Conservation (phyloP, 192 early-diverging fungal genomes). For the Mortierella alpina region DNA sequence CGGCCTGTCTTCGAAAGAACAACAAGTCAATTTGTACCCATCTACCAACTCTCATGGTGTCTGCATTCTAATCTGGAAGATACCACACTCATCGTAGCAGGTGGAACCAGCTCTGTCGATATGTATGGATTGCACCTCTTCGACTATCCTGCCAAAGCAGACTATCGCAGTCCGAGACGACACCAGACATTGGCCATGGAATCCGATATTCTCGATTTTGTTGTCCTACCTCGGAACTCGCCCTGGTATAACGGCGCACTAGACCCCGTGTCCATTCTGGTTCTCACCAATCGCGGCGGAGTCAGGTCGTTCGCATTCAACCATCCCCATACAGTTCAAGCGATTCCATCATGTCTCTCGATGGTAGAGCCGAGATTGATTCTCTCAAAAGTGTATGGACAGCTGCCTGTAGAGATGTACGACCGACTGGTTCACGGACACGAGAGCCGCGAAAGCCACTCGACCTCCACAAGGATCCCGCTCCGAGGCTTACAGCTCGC, state of each 20-base stretch:
- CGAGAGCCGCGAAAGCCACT: background rate
- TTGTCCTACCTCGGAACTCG: conserved; percentile 46
- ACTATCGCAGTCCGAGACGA: conserved; percentile 43
- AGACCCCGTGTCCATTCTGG: conserved; percentile 53
- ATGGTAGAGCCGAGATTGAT: conserved; percentile 50
- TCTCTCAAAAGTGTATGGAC: conserved; percentile 41
- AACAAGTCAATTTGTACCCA: conserved; percentile 43
- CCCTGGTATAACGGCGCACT: conserved; percentile 50
- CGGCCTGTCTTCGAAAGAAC: conserved; percentile 19
- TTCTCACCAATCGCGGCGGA: conserved; percentile 49
- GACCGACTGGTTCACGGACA: conserved; percentile 27
- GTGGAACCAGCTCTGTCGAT: conserved; percentile 52
- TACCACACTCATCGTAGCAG: conserved; percentile 56
- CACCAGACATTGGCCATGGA: conserved; percentile 53
- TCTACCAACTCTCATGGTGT: conserved; percentile 62
- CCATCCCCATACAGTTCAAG: conserved; percentile 30
- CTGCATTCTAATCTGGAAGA: conserved; percentile 29
- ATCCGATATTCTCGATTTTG: conserved; percentile 56
- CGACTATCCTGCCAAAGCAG: conserved; percentile 47
- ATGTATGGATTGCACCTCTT: conserved; percentile 58
- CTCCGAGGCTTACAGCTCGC: conserved; percentile 52
- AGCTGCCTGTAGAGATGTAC: conserved; percentile 25
- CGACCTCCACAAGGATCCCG: conserved; percentile 41
- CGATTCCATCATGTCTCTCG: conserved; percentile 48
- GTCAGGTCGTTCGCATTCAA: conserved; percentile 46